A percentile compares a stretch with the other conserved stretches of the same genome.
These are phyloP conservation scores for Arxiozyma slooffiae DNA, from an alignment of 1,139 yeast species.

Conservation along the genomic window DNA sequence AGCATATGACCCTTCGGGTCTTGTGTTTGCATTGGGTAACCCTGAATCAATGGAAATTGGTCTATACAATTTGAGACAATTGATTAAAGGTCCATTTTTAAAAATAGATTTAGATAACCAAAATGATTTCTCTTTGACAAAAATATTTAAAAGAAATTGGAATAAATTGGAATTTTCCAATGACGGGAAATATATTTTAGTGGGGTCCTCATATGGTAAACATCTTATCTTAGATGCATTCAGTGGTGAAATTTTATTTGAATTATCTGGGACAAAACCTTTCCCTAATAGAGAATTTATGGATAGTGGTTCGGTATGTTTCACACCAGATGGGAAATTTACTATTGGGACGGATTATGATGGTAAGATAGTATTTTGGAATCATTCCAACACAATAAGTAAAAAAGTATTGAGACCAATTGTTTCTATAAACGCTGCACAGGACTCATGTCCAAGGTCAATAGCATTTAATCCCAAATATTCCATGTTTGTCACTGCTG, in stretches of 20 bases:
- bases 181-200: conserved; percentile 63
- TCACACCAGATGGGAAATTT: conserved; percentile 74
- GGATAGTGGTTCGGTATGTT: conserved; percentile 52
- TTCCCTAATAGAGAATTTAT: conserved; percentile 40
- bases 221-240: conserved; percentile 67
- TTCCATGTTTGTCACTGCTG: conserved; percentile 74
- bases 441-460: conserved; percentile 43
- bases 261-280: conserved; percentile 38
- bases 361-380: conserved; percentile 54
- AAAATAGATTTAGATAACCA: conserved; percentile 33
- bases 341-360: conserved; percentile 55
- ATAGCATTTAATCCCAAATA: conserved; percentile 70
- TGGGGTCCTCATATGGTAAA: conserved; percentile 44
- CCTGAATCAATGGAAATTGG: conserved; percentile 40
- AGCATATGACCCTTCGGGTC: conserved; percentile 76
- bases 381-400: conserved; percentile 35
- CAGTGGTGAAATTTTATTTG: conserved; percentile 50
- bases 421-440: conserved; percentile 27
- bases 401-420: conserved; percentile 24
- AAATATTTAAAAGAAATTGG: conserved; percentile 37
- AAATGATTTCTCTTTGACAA: conserved; percentile 10
- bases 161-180: conserved; percentile 72
- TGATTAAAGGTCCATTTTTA: conserved; percentile 48
- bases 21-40: conserved; percentile 66
- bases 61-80: conserved; percentile 51